These are phyloP conservation scores for Hibiscus syriacus DNA, from an alignment of 345 rosid species.

Conservation along the genomic window DNA sequence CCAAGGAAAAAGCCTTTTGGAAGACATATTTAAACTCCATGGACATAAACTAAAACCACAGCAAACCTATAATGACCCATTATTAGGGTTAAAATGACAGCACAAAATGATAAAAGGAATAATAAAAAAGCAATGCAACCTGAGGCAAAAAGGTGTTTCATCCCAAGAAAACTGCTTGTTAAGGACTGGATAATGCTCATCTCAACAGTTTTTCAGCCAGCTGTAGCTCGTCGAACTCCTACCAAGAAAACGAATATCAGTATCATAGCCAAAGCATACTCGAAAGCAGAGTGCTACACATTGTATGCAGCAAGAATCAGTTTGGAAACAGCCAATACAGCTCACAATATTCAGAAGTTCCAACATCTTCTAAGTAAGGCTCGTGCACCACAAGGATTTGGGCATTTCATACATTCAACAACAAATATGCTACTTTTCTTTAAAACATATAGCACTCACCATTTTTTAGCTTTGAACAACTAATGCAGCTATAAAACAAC, in stretches of 20 bases:
- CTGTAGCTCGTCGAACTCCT: slow-evolving; percentile 36
- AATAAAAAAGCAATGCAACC: slow-evolving; percentile 27
- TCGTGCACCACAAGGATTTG: background rate
- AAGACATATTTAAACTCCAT: slow-evolving; percentile 21
- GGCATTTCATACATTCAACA: background rate
- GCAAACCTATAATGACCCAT: slow-evolving; percentile 18
- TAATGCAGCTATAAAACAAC: background rate
- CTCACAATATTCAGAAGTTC: no score
- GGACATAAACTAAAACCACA: slow-evolving; percentile 5
- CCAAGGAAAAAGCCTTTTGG: slow-evolving; percentile 28
- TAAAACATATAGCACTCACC: background rate
- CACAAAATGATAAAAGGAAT: background rate
- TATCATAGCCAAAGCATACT: background rate
- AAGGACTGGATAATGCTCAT: slow-evolving; percentile 4
- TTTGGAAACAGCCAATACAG: background rate
- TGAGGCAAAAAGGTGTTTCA: slow-evolving; percentile 31
- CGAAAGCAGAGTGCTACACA: slow-evolving; percentile 5
- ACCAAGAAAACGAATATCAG: slow-evolving; percentile 24
- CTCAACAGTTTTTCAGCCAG: slow-evolving; percentile 35
- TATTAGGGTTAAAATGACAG: background rate
- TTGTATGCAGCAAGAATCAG: background rate
- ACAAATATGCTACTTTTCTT: background rate
- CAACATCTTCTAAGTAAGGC: background rate
- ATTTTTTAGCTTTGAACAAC: background rate
- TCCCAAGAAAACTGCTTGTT: slow-evolving; percentile 31